These are phyloP conservation scores for Alternaria sp. DNA, from an alignment of 2,329 filamentous ascomycete genomes.

Conservation along the genomic window DNA sequence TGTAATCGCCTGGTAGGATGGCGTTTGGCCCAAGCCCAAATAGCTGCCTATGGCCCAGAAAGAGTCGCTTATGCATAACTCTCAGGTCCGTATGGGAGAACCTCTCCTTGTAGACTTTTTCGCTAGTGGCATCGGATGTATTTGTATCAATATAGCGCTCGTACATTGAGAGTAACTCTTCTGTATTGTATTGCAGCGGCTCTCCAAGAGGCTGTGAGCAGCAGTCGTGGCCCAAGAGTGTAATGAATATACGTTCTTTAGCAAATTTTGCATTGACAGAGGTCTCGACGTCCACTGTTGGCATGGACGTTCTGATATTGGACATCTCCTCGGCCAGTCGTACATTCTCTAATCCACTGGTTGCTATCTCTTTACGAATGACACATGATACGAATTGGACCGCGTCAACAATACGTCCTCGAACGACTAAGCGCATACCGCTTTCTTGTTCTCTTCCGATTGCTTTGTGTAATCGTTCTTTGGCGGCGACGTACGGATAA, in stretches of 20 bases:
- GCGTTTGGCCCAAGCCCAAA: constrained; percentile 1
- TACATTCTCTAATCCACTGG: not conserved
- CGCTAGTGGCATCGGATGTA: not conserved
- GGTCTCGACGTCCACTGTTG: not conserved
- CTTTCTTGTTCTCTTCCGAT: not conserved
- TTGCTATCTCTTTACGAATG: not conserved
- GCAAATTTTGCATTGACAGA: not conserved
- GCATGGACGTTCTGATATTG: not conserved
- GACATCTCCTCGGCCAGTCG: not conserved
- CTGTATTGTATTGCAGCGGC: not conserved
- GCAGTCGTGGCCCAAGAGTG: not conserved
- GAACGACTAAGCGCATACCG: not conserved
- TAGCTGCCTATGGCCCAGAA: not conserved
- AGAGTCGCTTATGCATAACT: constrained; percentile 1
- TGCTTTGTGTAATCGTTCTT: not conserved
- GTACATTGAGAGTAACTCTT: constrained; percentile 5
- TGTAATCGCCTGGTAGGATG: constrained; percentile 4
- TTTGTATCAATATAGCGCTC: constrained; percentile 2
- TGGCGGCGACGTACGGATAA: constrained; percentile 3
- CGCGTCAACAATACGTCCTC: not conserved
- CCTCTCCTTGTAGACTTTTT: not conserved
- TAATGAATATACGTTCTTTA: not conserved
- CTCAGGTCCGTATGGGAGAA: not conserved
- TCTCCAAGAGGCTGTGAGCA: not conserved
- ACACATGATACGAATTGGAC: not conserved